phyloP scores from a whole-genome alignment of 2,329 filamentous ascomycete species.

The Colletotrichum nymphaeae region DNA sequence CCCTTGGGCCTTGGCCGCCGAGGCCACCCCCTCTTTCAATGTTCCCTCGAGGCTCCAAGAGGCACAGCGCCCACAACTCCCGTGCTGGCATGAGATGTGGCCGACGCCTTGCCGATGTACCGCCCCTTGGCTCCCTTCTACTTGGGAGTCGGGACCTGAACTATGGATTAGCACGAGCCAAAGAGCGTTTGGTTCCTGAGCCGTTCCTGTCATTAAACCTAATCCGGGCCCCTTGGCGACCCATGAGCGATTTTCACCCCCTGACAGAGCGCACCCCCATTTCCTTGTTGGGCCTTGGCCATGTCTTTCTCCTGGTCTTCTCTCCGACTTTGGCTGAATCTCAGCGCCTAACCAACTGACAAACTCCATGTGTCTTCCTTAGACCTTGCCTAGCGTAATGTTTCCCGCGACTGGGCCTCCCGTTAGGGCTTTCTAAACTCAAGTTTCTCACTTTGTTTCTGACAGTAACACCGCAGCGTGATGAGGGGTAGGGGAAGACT shows the following conservation, averaged over 20 bases:
- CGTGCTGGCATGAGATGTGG: conserved; percentile 2
- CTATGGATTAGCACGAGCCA: not conserved
- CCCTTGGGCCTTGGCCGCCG: not conserved
- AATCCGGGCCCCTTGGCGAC: conserved; percentile 11
- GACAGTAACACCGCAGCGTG: conserved; percentile 5
- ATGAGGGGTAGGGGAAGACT: not conserved
- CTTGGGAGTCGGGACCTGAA: not conserved
- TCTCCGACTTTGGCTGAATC: conserved; percentile 1
- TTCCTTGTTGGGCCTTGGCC: conserved; percentile 22
- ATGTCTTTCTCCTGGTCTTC: conserved; percentile 18
- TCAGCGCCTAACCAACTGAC: not conserved
- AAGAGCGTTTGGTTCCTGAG: conserved; percentile 32
- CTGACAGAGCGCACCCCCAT: conserved; percentile 18
- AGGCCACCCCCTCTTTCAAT: not conserved
- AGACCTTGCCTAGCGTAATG: not conserved
- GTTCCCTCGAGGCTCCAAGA: not conserved
- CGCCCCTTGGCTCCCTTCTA: conserved; percentile 6
- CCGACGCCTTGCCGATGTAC: not conserved
- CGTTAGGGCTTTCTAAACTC: not conserved
- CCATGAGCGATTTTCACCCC: conserved; percentile 34
- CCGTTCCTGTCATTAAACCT: conserved; percentile 31
- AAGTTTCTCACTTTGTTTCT: conserved; percentile 21
- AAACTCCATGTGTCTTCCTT: not conserved
- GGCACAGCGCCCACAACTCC: not conserved
- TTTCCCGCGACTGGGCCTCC: not conserved